Conservation (phyloP, 2,329 filamentous ascomycete genomes). For the Alternaria ventricosa region DNA sequence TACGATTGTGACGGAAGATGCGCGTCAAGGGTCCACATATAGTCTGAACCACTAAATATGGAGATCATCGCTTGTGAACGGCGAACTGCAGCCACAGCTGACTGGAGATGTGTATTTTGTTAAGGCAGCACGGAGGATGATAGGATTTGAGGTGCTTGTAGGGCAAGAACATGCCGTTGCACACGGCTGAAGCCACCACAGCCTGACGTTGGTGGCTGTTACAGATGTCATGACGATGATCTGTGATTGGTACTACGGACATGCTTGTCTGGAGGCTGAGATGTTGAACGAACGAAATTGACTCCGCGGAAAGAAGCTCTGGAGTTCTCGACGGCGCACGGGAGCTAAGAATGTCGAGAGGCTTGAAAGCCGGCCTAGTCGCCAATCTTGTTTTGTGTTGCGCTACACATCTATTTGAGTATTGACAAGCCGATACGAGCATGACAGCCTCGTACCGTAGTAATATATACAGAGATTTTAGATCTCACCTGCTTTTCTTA, state of each 20-base stretch:
- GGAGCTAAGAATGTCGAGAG: not conserved
- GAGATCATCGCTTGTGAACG: not conserved
- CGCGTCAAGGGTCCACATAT: conserved; percentile 4
- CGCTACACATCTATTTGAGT: not conserved
- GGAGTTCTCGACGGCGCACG: not conserved
- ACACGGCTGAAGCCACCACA: not conserved
- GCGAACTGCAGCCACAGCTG: not conserved
- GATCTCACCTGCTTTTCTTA: conserved; percentile 33
- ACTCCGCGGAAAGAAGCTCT: not conserved
- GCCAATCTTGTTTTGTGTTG: not conserved
- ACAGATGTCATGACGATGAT: not conserved
- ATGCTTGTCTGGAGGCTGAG: not conserved
- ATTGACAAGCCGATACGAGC: not conserved
- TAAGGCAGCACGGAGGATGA: not conserved
- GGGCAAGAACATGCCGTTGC: not conserved
- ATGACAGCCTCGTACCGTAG: not conserved
- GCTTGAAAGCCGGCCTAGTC: not conserved
- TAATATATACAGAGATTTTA: not conserved
- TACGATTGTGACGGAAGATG: conserved; percentile 11
- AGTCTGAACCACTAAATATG: not conserved
- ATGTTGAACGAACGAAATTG: not conserved
- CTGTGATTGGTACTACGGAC: not conserved
- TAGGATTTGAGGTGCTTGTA: not conserved
- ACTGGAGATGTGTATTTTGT: not conserved
- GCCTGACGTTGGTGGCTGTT: conserved; percentile 4